Base-by-base conservation (phyloP, 345 rosid species). In the Populus pruinosa region DNA sequence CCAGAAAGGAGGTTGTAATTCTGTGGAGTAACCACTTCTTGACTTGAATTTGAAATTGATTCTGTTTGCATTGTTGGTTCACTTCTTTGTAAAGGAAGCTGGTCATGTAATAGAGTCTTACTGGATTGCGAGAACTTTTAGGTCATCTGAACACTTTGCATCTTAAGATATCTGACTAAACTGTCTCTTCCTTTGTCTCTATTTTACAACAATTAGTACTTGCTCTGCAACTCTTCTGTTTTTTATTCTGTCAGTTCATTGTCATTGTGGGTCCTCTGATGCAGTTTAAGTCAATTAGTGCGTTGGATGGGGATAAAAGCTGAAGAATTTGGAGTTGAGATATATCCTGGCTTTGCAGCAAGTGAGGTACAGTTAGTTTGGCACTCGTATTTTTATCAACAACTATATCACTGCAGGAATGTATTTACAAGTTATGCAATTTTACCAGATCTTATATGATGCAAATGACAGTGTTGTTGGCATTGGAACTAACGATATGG, bases 331-430 rank as follows among this genome's bases (percentile, higher is more conserved):
- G 99, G 99, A 74, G 93, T 87, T 33, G 99, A 95, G 86, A 93
- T 95, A 80, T 95, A 95, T 88, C 99, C 99, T 2, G 98, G 99
- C 5, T 91, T 95, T 85, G 90, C 99, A 71, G 98, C 98, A 67
- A 84, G 91, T 80, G 99, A 95, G 97, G 98, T 94, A 55, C 82
- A 68, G 56, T 50, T 73, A 8, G 6, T 79, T 76, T 65, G 36
- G 36, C 72, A 72, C 43, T 73, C 27, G 35, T 71, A 8, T 70
- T 56, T 29, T 53, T 33, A 17, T 74, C 50, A 35, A 6, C 20
- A n/a, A 11, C 33, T 27, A 18, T 81, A 56, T 21, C 69, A 44
- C 64, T 72, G 47, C 61, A 83, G 74, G 27, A 65, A 74, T 82
- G 39, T 49, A 71, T 78, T 62, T 62, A 71, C 11, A 38, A 73